phyloP scores from a whole-genome alignment of 2,329 filamentous ascomycete species.

The Sphaerostilbella broomeana region DNA sequence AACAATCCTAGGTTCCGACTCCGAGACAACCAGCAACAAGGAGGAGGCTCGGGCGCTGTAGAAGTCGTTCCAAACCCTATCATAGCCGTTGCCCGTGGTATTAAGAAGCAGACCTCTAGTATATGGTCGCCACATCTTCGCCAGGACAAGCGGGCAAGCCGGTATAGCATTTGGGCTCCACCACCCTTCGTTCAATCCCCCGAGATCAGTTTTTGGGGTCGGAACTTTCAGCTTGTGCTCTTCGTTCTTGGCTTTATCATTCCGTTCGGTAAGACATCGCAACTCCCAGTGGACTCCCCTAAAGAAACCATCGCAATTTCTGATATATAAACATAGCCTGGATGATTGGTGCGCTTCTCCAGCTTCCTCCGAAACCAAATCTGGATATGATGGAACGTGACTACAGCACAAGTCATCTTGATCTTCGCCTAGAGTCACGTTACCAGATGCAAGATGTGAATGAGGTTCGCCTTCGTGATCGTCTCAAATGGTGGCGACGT shows the following conservation, averaged over 20 bases:
- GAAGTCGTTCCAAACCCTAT: conserved; percentile 35
- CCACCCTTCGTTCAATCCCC: conserved; percentile 62
- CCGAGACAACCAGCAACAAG: conserved; percentile 27
- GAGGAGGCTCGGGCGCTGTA: conserved; percentile 25
- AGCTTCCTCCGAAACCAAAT: conserved; percentile 55
- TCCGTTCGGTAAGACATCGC: conserved; percentile 55
- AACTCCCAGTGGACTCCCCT: not conserved
- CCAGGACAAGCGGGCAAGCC: conserved; percentile 52
- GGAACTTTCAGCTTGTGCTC: conserved; percentile 67
- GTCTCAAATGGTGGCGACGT: conserved; percentile 53
- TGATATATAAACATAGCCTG: conserved; percentile 48
- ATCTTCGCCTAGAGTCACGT: conserved; percentile 30
- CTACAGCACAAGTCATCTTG: conserved; percentile 34
- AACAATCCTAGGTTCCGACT: conserved; percentile 41
- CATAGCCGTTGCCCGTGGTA: conserved; percentile 21
- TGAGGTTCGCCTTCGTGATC: conserved; percentile 42
- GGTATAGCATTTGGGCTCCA: conserved; percentile 63
- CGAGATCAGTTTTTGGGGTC: conserved; percentile 54
- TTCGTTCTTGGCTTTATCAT: conserved; percentile 75
- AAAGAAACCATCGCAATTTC: conserved; percentile 16
- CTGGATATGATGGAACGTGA: conserved; percentile 45
- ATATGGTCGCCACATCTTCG: conserved; percentile 70
- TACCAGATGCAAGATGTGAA: conserved; percentile 31
- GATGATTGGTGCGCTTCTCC: conserved; percentile 72
- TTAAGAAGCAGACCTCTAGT: conserved; percentile 48